These are phyloP conservation scores for Parietaria judaica DNA, from an alignment of 306 rosid genomes.

Conservation along the genomic window DNA sequence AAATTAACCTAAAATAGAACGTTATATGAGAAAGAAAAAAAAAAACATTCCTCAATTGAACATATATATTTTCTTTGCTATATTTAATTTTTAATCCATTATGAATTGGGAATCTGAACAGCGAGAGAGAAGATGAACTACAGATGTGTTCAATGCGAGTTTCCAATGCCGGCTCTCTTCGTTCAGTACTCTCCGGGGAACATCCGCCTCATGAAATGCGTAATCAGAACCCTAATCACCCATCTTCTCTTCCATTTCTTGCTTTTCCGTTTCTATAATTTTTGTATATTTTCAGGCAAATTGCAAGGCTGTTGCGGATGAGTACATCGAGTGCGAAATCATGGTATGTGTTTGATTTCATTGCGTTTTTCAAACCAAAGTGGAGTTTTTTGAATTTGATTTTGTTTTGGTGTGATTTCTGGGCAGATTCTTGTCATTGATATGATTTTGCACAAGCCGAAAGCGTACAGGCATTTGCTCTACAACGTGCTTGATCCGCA, in stretches of 20 bases:
- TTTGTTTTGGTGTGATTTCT: background rate
- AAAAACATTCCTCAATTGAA: too few species aligned
- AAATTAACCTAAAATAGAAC: too few species aligned
- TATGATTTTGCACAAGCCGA: slow-evolving; percentile 74
- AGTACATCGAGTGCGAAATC: slow-evolving; percentile 72
- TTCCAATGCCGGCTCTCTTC: slow-evolving; percentile 42
- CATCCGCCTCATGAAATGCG: slow-evolving; percentile 90
- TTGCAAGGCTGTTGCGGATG: slow-evolving; percentile 75
- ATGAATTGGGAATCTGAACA: background rate
- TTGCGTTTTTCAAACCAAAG: background rate
- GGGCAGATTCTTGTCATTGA: slow-evolving; percentile 66
- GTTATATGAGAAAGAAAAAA: too few species aligned
- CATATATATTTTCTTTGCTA: too few species aligned
- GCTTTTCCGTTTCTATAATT: background rate
- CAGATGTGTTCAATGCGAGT: slow-evolving; percentile 72
- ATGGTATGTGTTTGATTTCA: slow-evolving; percentile 3
- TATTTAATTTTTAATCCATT: too few species aligned
- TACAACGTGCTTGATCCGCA: slow-evolving; percentile 52
- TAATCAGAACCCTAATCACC: slow-evolving; percentile 14
- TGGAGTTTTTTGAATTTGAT: background rate
- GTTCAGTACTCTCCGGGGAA: slow-evolving; percentile 86
- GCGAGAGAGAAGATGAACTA: slow-evolving; percentile 29
- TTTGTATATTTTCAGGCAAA: slow-evolving; percentile 40
- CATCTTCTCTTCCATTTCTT: too few species aligned
- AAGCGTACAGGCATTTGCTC: slow-evolving; percentile 78